Evolutionary conservation across 2,329 filamentous ascomycete species (phyloP).

Genomic region (Hansfordia pulvinata): DNA sequence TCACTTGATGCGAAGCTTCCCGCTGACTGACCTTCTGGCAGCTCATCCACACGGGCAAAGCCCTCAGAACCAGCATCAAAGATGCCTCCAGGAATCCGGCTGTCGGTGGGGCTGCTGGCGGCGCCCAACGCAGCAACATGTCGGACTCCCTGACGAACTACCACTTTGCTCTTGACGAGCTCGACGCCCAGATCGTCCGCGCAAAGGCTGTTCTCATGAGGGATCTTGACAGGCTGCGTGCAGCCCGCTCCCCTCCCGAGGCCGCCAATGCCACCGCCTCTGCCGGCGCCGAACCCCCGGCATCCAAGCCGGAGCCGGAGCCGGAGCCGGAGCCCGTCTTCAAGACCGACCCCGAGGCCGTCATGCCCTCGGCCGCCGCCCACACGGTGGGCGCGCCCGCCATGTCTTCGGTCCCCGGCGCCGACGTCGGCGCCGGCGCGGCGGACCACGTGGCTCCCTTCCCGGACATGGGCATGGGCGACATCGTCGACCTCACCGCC

Average conservation of each 20-base stretch:
- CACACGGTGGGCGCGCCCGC: slow-evolving; percentile 13
- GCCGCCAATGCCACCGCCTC: slow-evolving; percentile 6
- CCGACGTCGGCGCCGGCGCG: too few species aligned
- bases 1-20: neutral
- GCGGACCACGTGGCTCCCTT: slow-evolving; percentile 39
- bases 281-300: slow-evolving; percentile 4
- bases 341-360: slow-evolving; percentile 17
- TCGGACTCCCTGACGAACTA: slow-evolving; percentile 32
- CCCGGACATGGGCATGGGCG: slow-evolving; percentile 40
- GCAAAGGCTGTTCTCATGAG: slow-evolving; percentile 42
- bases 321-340: slow-evolving; percentile 9
- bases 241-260: slow-evolving; percentile 14
- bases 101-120: too few species aligned
- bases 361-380: slow-evolving; percentile 18
- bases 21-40: slow-evolving; percentile 14
- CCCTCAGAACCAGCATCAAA: slow-evolving; percentile 32
- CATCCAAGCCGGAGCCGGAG: slow-evolving; percentile 8
- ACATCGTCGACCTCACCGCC: slow-evolving; percentile 15
- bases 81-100: slow-evolving; percentile 26
- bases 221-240: slow-evolving; percentile 31
- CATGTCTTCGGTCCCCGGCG: slow-evolving; percentile 20
- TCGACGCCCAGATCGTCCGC: slow-evolving; percentile 43
- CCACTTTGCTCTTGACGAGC: slow-evolving; percentile 38
- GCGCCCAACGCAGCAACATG: slow-evolving; percentile 20
- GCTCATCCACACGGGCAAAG: slow-evolving; percentile 47